phyloP scores from a whole-genome alignment of 148 eudicot species.

The Drosera capensis region DNA sequence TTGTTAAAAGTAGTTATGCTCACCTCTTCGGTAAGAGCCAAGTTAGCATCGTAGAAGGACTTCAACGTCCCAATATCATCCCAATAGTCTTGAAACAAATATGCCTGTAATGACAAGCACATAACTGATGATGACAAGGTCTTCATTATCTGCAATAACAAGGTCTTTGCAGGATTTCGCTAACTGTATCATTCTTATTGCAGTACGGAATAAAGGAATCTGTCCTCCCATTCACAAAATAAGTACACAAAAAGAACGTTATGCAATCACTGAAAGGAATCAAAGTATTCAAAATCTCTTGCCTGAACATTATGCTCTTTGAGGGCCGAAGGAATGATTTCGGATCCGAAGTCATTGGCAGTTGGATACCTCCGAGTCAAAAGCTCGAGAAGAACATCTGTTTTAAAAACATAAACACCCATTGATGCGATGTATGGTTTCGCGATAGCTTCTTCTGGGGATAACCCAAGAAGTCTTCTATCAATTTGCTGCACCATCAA shows the following conservation, averaged over 20 bases:
- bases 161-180: neutral
- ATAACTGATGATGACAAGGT: neutral
- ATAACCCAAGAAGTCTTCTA: conserved; percentile 66
- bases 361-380: conserved; percentile 51
- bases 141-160: conserved; percentile 19
- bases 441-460: conserved; percentile 40
- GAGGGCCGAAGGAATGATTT: conserved; percentile 73
- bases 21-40: conserved; percentile 90
- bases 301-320: conserved; percentile 75
- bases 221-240: neutral
- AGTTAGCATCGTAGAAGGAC: conserved; percentile 80
- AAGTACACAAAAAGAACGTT: neutral
- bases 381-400: conserved; percentile 56
- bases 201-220: neutral
- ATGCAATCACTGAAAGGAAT: no score
- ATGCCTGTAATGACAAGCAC: conserved; percentile 39
- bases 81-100: conserved; percentile 90
- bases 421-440: conserved; percentile 89
- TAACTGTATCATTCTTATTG: neutral
- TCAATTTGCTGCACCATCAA: conserved; percentile 80
- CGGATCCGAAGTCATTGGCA: conserved; percentile 87
- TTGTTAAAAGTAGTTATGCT: conserved; percentile 1
- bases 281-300: conserved; percentile 1
- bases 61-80: conserved; percentile 90
- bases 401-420: conserved; percentile 89